phyloP scores from a whole-genome alignment of 1,284 basidiomycete species.

The Cystobasidiaceae sp. region DNA sequence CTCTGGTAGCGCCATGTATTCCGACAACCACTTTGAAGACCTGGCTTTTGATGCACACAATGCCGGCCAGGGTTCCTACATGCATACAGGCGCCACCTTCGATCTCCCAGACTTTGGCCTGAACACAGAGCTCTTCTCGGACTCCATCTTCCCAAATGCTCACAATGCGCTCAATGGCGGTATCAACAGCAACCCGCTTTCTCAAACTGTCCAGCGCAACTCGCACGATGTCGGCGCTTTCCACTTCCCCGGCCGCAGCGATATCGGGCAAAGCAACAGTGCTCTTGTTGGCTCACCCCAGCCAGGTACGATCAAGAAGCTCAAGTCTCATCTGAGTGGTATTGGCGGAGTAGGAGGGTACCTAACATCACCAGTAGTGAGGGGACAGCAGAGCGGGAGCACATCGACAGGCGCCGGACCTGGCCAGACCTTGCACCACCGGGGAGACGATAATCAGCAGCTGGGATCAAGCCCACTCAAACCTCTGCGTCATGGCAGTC shows the following conservation, averaged over 20 bases:
- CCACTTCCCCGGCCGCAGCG: neutral
- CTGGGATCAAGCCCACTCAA: constrained; percentile 8
- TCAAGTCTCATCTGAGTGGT: constrained; percentile 28
- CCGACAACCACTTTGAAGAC: constrained; percentile 20
- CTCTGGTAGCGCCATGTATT: constrained; percentile 25
- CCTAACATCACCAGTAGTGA: constrained; percentile 19
- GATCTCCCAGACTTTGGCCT: constrained; percentile 9
- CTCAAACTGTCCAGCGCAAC: constrained; percentile 2
- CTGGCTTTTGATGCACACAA: neutral
- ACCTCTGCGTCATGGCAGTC: neutral
- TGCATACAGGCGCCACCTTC: constrained; percentile 3
- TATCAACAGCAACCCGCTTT: neutral
- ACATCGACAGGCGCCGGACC: too few species aligned
- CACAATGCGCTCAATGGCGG: neutral
- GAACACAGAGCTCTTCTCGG: neutral
- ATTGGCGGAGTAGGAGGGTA: constrained; percentile 26
- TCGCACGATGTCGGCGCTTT: neutral
- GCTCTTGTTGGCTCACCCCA: constrained; percentile 18
- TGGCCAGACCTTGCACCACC: neutral
- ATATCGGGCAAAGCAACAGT: neutral
- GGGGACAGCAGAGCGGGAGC: too few species aligned
- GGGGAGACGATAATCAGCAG: neutral
- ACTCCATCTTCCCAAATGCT: neutral
- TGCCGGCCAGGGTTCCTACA: neutral
- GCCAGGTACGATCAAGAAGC: constrained; percentile 27